Evolutionary conservation across 345 rosid genomes (phyloP), one percentile per base, ranked within the genome.

Genomic region (Salix viminalis): DNA sequence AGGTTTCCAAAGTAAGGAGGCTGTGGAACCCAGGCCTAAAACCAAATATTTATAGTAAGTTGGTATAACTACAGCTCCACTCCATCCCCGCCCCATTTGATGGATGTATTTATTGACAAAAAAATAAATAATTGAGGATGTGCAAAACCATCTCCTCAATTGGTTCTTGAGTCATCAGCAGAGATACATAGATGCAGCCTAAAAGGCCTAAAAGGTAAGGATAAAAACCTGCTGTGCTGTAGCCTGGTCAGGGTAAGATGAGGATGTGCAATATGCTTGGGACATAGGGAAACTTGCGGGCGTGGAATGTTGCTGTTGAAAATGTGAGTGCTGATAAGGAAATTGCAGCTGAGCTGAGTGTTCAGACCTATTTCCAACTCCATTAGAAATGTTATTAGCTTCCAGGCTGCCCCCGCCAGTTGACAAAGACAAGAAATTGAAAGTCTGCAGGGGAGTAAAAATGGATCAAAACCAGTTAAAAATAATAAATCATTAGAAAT

Each of bases 351-450:
- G 86, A 37, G 85, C 37, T 18, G 24, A 37, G 54, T 81, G 74
- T 74, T 79, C 86, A 50, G 52, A 39, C 36, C 79, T 48, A 74
- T 82, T 84, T 83, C 75, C 83, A 39, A 19, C 61, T 80, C 79
- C 79, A 42, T 48, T 69, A 16, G 32, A 60, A 68, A 79, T 39
- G n/a, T 64, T 70, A 14, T 75, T 76, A 68, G 75, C 67, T 73
- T 87, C 85, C 44, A 56, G 42, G 60, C 76, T 73, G 37, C 69
- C 54, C 44, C 74, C 75, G 67, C 90, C 90, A 73, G 83, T 50
- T 10, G 90, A 86, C 60, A 90, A 73, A 73, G 96, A 87, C 79
- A 92, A 74, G 85, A 94, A 94, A 80, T 90, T 81, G 64, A 82
- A 89, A 81, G 80, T 74, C 98, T 94, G 88, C 79, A 8, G 42